These are phyloP conservation scores for Tremella fuciformis DNA, from an alignment of 768 basidiomycete genomes.

Conservation along the genomic window DNA sequence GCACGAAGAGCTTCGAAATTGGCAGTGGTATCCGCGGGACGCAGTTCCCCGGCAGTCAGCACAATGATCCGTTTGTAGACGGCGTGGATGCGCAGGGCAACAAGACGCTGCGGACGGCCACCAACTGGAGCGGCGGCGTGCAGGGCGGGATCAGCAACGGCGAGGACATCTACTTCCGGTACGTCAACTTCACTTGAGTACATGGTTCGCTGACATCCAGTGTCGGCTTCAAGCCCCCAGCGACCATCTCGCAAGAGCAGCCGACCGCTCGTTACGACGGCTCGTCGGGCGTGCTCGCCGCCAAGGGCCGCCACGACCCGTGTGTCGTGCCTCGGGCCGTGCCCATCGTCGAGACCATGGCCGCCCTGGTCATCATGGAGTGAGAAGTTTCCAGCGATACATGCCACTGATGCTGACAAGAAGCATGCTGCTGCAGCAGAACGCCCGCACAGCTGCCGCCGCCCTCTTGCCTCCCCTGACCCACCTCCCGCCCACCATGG, in stretches of 20 bases:
- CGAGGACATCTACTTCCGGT: slow-evolving; percentile 97
- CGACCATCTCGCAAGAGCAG: slow-evolving; percentile 92
- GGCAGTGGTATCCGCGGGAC: slow-evolving; percentile 95
- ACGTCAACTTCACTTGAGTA: slow-evolving; percentile 32
- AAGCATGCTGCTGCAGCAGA: slow-evolving; percentile 78
- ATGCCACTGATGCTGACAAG: slow-evolving; percentile 3
- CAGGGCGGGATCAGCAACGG: slow-evolving; percentile 98
- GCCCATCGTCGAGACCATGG: slow-evolving; percentile 98
- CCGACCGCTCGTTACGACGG: slow-evolving; percentile 90
- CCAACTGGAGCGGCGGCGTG: slow-evolving; percentile 95
- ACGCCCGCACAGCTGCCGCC: slow-evolving; percentile 71
- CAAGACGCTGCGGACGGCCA: slow-evolving; percentile 67
- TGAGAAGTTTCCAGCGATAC: slow-evolving; percentile 21
- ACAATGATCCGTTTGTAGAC: slow-evolving; percentile 86
- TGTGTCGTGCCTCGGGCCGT: slow-evolving; percentile 96
- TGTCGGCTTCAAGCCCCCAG: slow-evolving; percentile 96
- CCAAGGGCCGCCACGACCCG: slow-evolving; percentile 91
- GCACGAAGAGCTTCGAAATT: slow-evolving; percentile 96
- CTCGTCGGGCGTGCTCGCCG: slow-evolving; percentile 77
- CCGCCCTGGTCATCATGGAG: slow-evolving; percentile 92
- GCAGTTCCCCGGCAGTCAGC: slow-evolving; percentile 83
- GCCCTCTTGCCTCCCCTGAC: slow-evolving; percentile 72
- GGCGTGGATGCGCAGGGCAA: slow-evolving; percentile 54
- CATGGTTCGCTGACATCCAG: slow-evolving; percentile 54
- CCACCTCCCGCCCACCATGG: slow-evolving; percentile 91